Percentiles rank a stretch among this genome's conserved stretches.
These are phyloP conservation scores for Colletotrichum sidae DNA, from an alignment of 2,329 filamentous ascomycete species.

Conservation along the genomic window DNA sequence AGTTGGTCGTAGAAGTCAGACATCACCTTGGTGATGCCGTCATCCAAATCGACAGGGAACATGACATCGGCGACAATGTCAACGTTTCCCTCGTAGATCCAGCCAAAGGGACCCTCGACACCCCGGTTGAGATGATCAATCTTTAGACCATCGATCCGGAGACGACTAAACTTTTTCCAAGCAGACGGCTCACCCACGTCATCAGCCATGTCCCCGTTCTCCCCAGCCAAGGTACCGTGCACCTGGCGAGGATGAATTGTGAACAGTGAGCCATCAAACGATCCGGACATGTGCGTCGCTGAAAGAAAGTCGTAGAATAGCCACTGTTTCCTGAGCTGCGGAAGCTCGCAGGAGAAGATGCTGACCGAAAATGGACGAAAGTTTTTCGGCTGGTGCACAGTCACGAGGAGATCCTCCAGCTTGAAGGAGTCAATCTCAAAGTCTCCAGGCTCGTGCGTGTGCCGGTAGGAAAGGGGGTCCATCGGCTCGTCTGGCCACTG, in stretches of 20 bases:
- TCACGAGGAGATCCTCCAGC: conserved; percentile 91
- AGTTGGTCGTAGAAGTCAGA: conserved; percentile 97
- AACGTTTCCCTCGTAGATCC: conserved; percentile 97
- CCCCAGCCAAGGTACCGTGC: conserved; percentile 79
- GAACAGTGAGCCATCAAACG: conserved; percentile 94
- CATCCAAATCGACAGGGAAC: conserved; percentile 89
- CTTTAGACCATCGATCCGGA: conserved; percentile 91
- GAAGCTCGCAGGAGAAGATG: conserved; percentile 95
- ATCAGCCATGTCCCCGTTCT: conserved; percentile 65
- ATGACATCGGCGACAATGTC: conserved; percentile 97
- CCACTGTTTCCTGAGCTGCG: conserved; percentile 94
- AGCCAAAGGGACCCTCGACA: conserved; percentile 93
- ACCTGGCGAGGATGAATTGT: conserved; percentile 95
- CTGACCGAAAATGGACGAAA: conserved; percentile 97
- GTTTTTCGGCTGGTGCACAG: conserved; percentile 87
- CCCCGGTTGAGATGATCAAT: conserved; percentile 97
- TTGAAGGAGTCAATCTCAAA: conserved; percentile 98
- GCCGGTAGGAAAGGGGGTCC: conserved; percentile 88
- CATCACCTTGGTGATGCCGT: conserved; percentile 92
- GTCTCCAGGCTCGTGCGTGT: conserved; percentile 89
- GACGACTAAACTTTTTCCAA: conserved; percentile 96
- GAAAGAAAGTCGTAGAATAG: conserved; percentile 97
- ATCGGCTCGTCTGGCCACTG: conserved; percentile 74
- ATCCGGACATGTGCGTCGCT: conserved; percentile 95
- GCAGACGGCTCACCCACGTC: conserved; percentile 74